Evolutionary conservation across 2,329 filamentous ascomycete genomes (phyloP), one percentile per base, ranked within the genome.

Genomic region (Fusarium sp.): DNA sequence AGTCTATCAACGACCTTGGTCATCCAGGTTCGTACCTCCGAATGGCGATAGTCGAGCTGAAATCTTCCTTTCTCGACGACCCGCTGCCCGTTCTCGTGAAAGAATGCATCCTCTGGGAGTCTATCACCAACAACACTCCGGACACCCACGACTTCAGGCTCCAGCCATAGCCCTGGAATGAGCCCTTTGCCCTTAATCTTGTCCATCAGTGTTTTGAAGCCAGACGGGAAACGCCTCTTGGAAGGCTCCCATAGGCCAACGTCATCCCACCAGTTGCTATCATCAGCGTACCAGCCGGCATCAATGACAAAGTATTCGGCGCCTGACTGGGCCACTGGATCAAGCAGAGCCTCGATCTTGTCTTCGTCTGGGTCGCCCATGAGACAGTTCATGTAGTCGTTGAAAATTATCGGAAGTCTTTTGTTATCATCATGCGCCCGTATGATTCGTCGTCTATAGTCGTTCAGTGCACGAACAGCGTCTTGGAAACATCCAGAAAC

Each of bases 371-470:
- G 79, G 59, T 83, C 79, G 3, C 81, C 81, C 80, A 82, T 82
- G 7, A 82, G 73, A 42, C 81, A 83, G 64, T 82, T 83, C 81
- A 82, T 83, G 53, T 81, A 82, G 58, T 83, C 80, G 66, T 83
- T 83, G 74, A 82, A 82, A 28, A 83, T 79, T 38, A 82, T 74
- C 1, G 79, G 77, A 1, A 82, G 54, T 3, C 39, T 50, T 16
- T 75, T 60, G 54, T 80, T 78, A 61, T 82, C 81, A 1, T 31
- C 33, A 51, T 82, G 80, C 3, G 63, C 62, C 7, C 79, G 70
- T 9, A 79, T 71, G 15, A 81, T 80, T 7, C 39, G 64, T 5
- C 81, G 77, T 14, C 81, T 67, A 65, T 82, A 82, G 15, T 68
- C 41, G 0, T 77, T 82, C 26, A 82, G 31, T 3, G 76, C 2